Evolutionary conservation across 73 alveolate species (phyloP).

Genomic region (Paramecium primaurelia): DNA sequence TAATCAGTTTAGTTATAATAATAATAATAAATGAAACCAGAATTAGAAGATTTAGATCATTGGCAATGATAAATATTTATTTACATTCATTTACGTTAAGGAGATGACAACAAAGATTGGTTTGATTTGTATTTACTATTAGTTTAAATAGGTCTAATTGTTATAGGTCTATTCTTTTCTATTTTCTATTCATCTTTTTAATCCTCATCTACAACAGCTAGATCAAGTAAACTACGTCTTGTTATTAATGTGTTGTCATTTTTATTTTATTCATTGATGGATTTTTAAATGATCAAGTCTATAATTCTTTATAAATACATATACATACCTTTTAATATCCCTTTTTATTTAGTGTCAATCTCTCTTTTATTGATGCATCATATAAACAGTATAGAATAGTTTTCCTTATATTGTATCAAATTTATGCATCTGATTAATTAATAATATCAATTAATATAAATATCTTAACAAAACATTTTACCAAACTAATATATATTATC

Average conservation of each 20-base stretch:
- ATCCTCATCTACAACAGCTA: neutral
- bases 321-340: neutral
- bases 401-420: neutral
- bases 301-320: neutral
- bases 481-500: neutral
- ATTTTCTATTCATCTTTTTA: neutral
- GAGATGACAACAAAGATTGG: neutral
- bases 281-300: constrained; percentile 22
- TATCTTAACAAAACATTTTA: neutral
- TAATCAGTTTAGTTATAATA: neutral
- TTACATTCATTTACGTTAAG: neutral
- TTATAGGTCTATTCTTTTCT: neutral
- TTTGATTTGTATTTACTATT: neutral
- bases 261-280: neutral
- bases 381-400: constrained; percentile 16
- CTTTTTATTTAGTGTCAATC: neutral
- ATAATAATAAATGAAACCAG: constrained; percentile 6
- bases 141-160: neutral
- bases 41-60: constrained; percentile 40
- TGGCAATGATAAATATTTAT: constrained; percentile 19
- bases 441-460: neutral
- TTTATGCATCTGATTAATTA: neutral
- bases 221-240: neutral
- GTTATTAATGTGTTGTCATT: neutral
- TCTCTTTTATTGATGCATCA: neutral